Evolutionary conservation across 495 filamentous ascomycete genomes (phyloP).

Genomic region (Podospora anserina): DNA sequence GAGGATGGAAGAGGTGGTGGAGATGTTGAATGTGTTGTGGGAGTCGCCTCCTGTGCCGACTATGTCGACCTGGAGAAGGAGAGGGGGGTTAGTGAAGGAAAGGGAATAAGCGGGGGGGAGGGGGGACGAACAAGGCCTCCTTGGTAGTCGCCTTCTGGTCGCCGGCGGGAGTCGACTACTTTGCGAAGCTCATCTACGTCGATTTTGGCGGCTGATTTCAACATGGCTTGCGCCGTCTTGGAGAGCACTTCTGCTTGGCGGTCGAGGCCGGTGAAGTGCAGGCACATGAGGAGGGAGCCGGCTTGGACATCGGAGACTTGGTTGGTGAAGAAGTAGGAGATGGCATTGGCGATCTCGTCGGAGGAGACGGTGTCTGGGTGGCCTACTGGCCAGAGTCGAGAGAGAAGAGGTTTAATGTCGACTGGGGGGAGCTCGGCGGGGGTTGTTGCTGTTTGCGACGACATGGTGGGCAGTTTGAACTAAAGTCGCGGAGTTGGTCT

Average conservation of each 20-base stretch:
- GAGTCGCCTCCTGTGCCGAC: conserved; percentile 96
- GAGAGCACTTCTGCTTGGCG: conserved; percentile 75
- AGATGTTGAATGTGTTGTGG: conserved; percentile 97
- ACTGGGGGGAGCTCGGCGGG: conserved; percentile 34
- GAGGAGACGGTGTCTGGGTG: conserved; percentile 58
- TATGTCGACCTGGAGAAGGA: conserved; percentile 72
- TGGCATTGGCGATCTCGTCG: conserved; percentile 78
- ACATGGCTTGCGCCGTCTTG: conserved; percentile 63
- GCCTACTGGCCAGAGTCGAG: conserved; percentile 64
- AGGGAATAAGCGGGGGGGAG: not conserved
- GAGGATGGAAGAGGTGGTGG: conserved; percentile 88
- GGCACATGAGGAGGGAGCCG: conserved; percentile 75
- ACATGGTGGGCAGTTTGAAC: not conserved
- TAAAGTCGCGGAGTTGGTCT: not conserved
- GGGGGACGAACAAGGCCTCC: conserved; percentile 59
- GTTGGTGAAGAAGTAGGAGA: conserved; percentile 86
- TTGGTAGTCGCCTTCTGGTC: conserved; percentile 64
- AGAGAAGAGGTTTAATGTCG: conserved; percentile 78
- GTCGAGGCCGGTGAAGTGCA: conserved; percentile 84
- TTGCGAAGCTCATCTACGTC: conserved; percentile 33
- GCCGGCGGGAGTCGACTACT: conserved; percentile 53
- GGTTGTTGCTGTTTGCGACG: conserved; percentile 9
- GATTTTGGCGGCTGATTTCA: conserved; percentile 55
- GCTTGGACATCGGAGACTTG: conserved; percentile 77
- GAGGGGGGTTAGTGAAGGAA: conserved; percentile 8